Evolutionary conservation across 2,329 filamentous ascomycete genomes (phyloP).

Genomic region (Penicillium nordicum): DNA sequence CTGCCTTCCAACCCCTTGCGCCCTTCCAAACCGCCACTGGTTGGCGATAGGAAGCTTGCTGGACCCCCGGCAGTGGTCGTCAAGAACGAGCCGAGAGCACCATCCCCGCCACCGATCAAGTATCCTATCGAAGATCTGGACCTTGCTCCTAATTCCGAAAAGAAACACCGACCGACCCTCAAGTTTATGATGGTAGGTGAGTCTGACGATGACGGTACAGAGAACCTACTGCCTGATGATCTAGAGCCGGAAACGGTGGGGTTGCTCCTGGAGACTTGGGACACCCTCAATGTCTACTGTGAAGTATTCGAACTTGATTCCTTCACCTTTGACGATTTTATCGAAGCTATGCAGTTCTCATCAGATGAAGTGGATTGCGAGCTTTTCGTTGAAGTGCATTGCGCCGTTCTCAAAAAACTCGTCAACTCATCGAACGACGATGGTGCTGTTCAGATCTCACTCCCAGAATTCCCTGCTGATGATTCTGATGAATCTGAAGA

Average conservation of each 20-base stretch:
- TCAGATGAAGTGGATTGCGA: conserved; percentile 74
- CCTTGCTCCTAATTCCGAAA: conserved; percentile 64
- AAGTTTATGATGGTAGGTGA: conserved; percentile 72
- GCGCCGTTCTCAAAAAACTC: conserved; percentile 81
- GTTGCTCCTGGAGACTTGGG: conserved; percentile 84
- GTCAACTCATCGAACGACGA: conserved; percentile 69
- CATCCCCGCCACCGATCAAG: conserved; percentile 74
- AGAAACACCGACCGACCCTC: conserved; percentile 66
- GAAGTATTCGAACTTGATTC: conserved; percentile 92
- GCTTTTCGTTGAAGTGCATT: conserved; percentile 86
- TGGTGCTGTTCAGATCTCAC: conserved; percentile 72
- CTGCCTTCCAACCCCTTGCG: conserved; percentile 32
- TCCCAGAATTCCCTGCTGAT: conserved; percentile 71
- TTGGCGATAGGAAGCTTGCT: conserved; percentile 34
- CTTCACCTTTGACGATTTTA: conserved; percentile 95
- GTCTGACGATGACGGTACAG: conserved; percentile 50
- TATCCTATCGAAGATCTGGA: conserved; percentile 96
- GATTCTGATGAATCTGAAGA: conserved; percentile 64
- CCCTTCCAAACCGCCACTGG: conserved; percentile 29
- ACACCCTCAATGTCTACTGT: conserved; percentile 96
- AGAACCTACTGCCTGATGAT: conserved; percentile 41
- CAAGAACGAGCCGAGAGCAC: conserved; percentile 53
- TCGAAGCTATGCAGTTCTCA: conserved; percentile 78
- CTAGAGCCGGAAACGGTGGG: conserved; percentile 85
- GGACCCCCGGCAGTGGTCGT: conserved; percentile 37